Percentiles rank a stretch among this genome's conserved stretches.
Evolutionary conservation across 805 yeast species (phyloP).

Genomic region (Torulaspora franciscae): DNA sequence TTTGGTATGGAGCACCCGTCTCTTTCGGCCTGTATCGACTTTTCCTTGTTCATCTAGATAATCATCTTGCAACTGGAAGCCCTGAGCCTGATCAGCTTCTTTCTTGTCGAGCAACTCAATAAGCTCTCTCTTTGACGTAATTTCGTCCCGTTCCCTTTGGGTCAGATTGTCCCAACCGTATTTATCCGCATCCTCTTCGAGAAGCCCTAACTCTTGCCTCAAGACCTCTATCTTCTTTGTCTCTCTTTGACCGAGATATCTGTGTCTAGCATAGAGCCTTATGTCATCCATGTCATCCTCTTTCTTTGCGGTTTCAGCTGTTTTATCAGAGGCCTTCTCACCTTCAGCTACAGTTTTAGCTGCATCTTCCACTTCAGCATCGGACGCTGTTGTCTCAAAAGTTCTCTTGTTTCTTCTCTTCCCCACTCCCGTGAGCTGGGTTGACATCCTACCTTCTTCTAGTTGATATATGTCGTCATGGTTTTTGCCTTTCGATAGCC

Average conservation of each 20-base stretch:
- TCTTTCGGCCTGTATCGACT: slow-evolving; percentile 52
- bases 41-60: slow-evolving; percentile 48
- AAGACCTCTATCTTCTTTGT: slow-evolving; percentile 42
- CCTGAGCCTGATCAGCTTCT: slow-evolving; percentile 35
- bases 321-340: slow-evolving; percentile 6
- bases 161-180: slow-evolving; percentile 54
- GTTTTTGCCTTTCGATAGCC: neutral
- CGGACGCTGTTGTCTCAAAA: slow-evolving; percentile 10
- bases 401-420: slow-evolving; percentile 24
- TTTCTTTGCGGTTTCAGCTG: neutral
- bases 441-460: neutral
- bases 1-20: slow-evolving; percentile 43
- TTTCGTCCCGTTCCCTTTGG: slow-evolving; percentile 46
- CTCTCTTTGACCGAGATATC: slow-evolving; percentile 46
- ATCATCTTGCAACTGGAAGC: slow-evolving; percentile 55
- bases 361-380: slow-evolving; percentile 17
- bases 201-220: slow-evolving; percentile 44
- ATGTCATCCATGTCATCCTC: slow-evolving; percentile 34
- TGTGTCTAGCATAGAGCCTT: slow-evolving; percentile 46
- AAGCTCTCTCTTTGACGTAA: slow-evolving; percentile 47
- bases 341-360: neutral
- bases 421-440: slow-evolving; percentile 18
- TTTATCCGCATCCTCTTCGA: slow-evolving; percentile 45
- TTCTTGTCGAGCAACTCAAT: slow-evolving; percentile 41
- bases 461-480: neutral